Evolutionary conservation across 2,329 filamentous ascomycete species (phyloP).

Genomic region (Hirsutella rhossiliensis): DNA sequence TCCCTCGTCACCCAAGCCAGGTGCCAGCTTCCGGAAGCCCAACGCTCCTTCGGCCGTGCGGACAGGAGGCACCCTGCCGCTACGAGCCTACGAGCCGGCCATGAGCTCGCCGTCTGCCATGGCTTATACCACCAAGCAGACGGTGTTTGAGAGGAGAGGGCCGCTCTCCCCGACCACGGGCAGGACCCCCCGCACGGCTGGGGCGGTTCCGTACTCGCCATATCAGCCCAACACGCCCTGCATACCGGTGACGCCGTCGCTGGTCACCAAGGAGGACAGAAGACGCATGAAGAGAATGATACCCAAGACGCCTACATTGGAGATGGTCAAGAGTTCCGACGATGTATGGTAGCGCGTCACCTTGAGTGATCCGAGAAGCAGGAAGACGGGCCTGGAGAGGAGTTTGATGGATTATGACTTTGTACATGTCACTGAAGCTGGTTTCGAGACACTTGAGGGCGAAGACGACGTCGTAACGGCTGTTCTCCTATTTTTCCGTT

Average conservation of each 20-base stretch:
- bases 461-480: neutral
- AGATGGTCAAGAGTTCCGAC: conserved; percentile 49
- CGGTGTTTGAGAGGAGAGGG: conserved; percentile 45
- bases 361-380: no score
- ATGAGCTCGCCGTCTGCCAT: conserved; percentile 36
- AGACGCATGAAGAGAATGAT: conserved; percentile 55
- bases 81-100: conserved; percentile 50
- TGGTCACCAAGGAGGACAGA: conserved; percentile 59
- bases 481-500: neutral
- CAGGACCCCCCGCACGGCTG: conserved; percentile 50
- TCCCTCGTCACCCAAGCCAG: conserved; percentile 37
- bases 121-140: conserved; percentile 45
- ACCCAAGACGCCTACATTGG: conserved; percentile 48
- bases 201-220: conserved; percentile 58
- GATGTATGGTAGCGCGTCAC: conserved; percentile 46
- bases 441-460: neutral
- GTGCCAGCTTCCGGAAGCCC: conserved; percentile 33
- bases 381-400: neutral
- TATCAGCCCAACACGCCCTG: conserved; percentile 71
- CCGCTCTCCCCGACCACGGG: conserved; percentile 44
- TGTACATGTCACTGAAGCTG: conserved; percentile 13
- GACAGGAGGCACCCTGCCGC: conserved; percentile 43
- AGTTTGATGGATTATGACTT: conserved; percentile 1
- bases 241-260: conserved; percentile 63
- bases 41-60: conserved; percentile 43